These are phyloP conservation scores for Gossypium herbaceum DNA, from an alignment of 345 rosid genomes.

Conservation along the genomic window DNA sequence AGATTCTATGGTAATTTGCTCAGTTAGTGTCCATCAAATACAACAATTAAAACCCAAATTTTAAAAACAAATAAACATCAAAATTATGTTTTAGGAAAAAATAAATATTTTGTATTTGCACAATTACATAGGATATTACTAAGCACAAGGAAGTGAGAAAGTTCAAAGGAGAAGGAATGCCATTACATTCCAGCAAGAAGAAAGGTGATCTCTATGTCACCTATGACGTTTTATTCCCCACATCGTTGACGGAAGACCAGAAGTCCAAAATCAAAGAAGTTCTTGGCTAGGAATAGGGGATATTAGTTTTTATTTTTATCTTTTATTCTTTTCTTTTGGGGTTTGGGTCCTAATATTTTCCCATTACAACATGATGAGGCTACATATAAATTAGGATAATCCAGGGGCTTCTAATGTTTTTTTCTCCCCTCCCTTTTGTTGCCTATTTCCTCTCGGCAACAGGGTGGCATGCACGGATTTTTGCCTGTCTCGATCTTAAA, in stretches of 20 bases:
- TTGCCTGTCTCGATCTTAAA: too few relatives aligned
- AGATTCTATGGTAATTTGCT: not conserved
- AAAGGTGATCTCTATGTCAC: slow-evolving; percentile 83
- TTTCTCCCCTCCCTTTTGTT: not conserved
- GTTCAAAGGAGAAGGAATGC: slow-evolving; percentile 98
- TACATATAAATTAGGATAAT: slow-evolving; percentile 18
- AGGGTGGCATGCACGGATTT: too few relatives aligned
- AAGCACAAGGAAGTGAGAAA: slow-evolving; percentile 84
- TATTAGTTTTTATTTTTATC: not conserved
- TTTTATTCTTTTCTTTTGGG: not conserved
- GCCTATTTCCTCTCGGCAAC: not conserved
- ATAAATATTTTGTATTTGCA: not conserved
- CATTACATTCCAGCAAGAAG: slow-evolving; percentile 72
- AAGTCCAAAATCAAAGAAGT: slow-evolving; percentile 67
- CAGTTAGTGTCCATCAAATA: not conserved
- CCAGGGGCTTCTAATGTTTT: not conserved
- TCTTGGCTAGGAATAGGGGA: slow-evolving; percentile 46
- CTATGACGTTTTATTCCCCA: slow-evolving; percentile 88
- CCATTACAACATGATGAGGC: slow-evolving; percentile 21
- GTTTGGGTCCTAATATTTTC: slow-evolving; percentile 16
- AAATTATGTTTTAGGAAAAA: not conserved
- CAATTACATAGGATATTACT: slow-evolving; percentile 63
- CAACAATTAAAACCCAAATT: not conserved
- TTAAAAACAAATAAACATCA: not conserved
- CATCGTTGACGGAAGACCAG: slow-evolving; percentile 75